phyloP scores from a whole-genome alignment of 805 yeast genomes.

The Myxozyma udenii region DNA sequence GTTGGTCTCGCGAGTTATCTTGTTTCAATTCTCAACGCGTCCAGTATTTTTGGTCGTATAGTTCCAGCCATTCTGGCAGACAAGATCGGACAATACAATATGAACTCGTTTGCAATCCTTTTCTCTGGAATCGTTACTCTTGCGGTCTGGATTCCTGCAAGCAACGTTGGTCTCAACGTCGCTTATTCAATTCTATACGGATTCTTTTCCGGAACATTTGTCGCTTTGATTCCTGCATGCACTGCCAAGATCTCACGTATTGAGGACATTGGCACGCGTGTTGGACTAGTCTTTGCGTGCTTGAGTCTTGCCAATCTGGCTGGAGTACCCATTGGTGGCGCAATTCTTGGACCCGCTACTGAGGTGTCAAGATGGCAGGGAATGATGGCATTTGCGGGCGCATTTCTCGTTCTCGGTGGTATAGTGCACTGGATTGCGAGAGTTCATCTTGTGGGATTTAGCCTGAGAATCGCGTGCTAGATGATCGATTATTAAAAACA shows the following conservation, averaged over 20 bases:
- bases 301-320: slow-evolving; percentile 50
- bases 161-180: slow-evolving; percentile 34
- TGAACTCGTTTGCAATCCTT: slow-evolving; percentile 37
- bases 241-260: slow-evolving; percentile 35
- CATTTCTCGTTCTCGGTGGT: slow-evolving; percentile 16
- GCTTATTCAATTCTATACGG: slow-evolving; percentile 38
- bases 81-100: slow-evolving; percentile 48
- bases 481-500: background rate
- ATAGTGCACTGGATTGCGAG: slow-evolving; percentile 19
- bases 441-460: slow-evolving; percentile 30
- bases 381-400: slow-evolving; percentile 28
- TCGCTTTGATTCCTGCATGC: slow-evolving; percentile 38
- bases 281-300: slow-evolving; percentile 60
- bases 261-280: slow-evolving; percentile 40
- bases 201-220: slow-evolving; percentile 37
- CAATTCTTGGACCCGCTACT: slow-evolving; percentile 20
- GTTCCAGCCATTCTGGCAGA: slow-evolving; percentile 51
- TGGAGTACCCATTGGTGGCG: slow-evolving; percentile 39
- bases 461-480: slow-evolving; percentile 22
- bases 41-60: slow-evolving; percentile 48
- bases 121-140: slow-evolving; percentile 37
- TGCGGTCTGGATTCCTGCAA: slow-evolving; percentile 40
- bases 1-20: slow-evolving; percentile 32
- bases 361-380: slow-evolving; percentile 13
- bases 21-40: slow-evolving; percentile 39